These are phyloP conservation scores for Fusarium secorum DNA, from an alignment of 2,329 filamentous ascomycete species.

Conservation along the genomic window DNA sequence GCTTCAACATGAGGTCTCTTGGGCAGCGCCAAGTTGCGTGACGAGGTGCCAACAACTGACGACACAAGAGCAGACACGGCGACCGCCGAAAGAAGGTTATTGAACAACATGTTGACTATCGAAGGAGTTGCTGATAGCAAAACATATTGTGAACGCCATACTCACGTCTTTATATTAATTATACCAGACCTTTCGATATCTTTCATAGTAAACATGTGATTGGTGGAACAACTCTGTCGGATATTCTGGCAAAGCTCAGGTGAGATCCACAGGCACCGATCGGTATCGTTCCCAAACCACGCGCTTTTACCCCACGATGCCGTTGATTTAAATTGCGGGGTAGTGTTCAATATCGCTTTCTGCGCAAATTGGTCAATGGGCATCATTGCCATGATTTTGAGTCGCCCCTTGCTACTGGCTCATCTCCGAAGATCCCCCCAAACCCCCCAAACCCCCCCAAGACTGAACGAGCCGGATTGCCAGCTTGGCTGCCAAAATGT, in stretches of 20 bases:
- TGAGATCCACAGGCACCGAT: neutral
- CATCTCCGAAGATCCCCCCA: neutral
- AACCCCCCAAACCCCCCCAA: neutral
- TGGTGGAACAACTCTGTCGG: neutral
- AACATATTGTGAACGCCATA: neutral
- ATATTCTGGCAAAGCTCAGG: neutral
- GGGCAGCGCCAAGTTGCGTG: constrained; percentile 1
- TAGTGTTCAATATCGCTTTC: neutral
- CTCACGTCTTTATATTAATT: neutral
- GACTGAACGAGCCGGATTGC: neutral
- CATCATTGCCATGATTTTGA: neutral
- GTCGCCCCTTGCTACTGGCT: neutral
- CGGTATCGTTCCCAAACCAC: neutral
- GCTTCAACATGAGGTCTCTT: constrained; percentile 30
- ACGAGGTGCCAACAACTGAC: constrained; percentile 1
- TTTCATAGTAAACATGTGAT: neutral
- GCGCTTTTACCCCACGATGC: neutral
- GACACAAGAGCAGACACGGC: constrained; percentile 24
- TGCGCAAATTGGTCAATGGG: neutral
- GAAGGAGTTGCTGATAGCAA: neutral
- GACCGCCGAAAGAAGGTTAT: constrained; percentile 15
- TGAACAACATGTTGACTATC: constrained; percentile 1
- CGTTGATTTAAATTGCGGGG: neutral
- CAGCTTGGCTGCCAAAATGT: neutral
- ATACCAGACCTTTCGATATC: neutral